These are phyloP conservation scores for Pichia rugopelliculosa DNA, from an alignment of 805 yeast genomes.

Conservation along the genomic window DNA sequence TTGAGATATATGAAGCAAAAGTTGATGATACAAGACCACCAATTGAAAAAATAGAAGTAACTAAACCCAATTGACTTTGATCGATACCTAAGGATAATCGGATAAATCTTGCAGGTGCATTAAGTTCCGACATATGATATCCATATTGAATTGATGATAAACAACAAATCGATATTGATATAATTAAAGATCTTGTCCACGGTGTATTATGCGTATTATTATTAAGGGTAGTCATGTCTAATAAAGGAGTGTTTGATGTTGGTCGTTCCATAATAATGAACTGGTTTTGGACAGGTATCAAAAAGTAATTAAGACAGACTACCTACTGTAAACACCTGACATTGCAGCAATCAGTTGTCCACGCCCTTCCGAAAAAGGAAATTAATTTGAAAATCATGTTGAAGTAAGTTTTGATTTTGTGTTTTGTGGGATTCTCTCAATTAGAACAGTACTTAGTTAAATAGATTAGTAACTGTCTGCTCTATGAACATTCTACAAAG, in stretches of 20 bases:
- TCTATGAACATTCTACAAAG: no score
- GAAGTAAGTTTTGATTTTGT: neutral
- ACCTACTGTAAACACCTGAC: no score
- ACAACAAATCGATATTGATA: conserved; percentile 52
- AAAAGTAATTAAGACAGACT: no score
- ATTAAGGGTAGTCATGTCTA: neutral
- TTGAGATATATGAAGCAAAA: conserved; percentile 58
- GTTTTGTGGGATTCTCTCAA: no score
- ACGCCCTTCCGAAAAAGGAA: neutral
- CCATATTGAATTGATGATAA: conserved; percentile 86
- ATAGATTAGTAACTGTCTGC: no score
- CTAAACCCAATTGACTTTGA: conserved; percentile 56
- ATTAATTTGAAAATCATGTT: neutral
- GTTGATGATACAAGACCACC: conserved; percentile 80
- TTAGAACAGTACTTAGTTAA: no score
- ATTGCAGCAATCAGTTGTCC: neutral
- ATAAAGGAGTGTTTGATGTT: conserved; percentile 3
- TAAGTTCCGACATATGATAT: conserved; percentile 88
- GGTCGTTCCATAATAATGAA: neutral
- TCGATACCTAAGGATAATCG: conserved; percentile 13
- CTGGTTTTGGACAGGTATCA: neutral
- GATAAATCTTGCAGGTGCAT: conserved; percentile 74
- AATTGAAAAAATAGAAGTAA: conserved; percentile 70
- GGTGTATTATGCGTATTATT: neutral
- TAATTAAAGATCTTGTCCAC: conserved; percentile 24